phyloP scores from a whole-genome alignment of 345 rosid species.

The Anastatica hierochuntica region DNA sequence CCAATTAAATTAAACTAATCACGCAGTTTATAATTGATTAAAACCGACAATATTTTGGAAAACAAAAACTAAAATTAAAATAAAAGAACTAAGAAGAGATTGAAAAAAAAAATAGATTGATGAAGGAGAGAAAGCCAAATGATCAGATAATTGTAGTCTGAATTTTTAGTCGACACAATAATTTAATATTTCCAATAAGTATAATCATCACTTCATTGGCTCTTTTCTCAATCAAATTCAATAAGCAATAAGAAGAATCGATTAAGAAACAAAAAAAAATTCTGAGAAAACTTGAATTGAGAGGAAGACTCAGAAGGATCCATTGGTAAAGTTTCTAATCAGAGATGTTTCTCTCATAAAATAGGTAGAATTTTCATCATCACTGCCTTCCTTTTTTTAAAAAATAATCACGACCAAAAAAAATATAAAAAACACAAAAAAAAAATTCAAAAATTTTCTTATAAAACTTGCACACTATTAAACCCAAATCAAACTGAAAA shows the following conservation, averaged over 20 bases:
- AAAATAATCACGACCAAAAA: too few species aligned
- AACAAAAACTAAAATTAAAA: not conserved
- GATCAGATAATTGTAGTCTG: slow-evolving; percentile 95
- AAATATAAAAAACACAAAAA: not conserved
- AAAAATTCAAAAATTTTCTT: not conserved
- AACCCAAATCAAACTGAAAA: too few species aligned
- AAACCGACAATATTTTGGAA: too few species aligned
- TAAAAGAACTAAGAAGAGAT: not conserved
- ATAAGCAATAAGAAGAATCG: not conserved
- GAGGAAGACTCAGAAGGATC: slow-evolving; percentile 34
- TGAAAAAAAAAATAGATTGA: not conserved
- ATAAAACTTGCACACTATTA: not conserved
- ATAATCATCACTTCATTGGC: slow-evolving; percentile 20
- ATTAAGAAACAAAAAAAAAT: too few species aligned
- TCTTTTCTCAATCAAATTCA: not conserved
- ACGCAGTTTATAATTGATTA: too few species aligned
- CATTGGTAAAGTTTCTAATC: slow-evolving; percentile 31
- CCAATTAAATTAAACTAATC: too few species aligned
- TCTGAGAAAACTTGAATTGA: too few species aligned
- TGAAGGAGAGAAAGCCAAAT: slow-evolving; percentile 16
- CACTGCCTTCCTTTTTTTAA: not conserved
- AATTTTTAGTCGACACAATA: slow-evolving; percentile 44
- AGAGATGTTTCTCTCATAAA: slow-evolving; percentile 12
- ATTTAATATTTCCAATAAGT: slow-evolving; percentile 23
- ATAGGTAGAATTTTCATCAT: not conserved